Conservation (phyloP, 129 eudicot genomes). For the Centrapalus pauciflorus region DNA sequence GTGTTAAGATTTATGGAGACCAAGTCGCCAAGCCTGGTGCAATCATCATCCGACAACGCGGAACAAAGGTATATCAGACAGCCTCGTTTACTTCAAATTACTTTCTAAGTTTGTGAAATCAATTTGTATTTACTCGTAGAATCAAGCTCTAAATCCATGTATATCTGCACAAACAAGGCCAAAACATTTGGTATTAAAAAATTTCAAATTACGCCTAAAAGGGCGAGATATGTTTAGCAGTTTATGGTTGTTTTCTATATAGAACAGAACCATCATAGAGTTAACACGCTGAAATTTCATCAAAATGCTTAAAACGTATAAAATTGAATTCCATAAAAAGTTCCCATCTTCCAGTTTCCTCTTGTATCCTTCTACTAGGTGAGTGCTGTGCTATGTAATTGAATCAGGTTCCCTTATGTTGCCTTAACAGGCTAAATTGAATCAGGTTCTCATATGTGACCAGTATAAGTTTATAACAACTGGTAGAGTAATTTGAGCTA, state of each 20-base stretch:
- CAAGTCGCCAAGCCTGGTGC: slow-evolving; percentile 93
- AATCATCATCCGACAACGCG: slow-evolving; percentile 88
- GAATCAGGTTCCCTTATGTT: not conserved
- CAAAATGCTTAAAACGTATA: not conserved
- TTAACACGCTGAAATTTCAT: not conserved
- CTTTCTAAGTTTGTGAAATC: slow-evolving; percentile 3
- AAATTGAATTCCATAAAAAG: not conserved
- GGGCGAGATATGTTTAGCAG: not conserved
- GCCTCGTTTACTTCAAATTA: not conserved
- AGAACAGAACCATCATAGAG: not conserved
- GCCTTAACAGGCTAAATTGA: not conserved
- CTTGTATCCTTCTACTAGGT: not conserved
- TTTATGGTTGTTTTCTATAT: not conserved
- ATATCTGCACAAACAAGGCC: not conserved
- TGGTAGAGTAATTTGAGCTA: slow-evolving; percentile 7
- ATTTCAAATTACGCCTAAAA: not conserved
- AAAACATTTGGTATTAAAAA: not conserved
- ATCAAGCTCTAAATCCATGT: slow-evolving; percentile 3
- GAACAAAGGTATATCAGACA: slow-evolving; percentile 62
- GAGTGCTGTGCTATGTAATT: not conserved
- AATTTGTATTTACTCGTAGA: not conserved
- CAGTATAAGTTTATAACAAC: not conserved
- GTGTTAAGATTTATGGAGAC: slow-evolving; percentile 94
- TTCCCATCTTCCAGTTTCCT: not conserved
- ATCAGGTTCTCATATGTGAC: not conserved